These are phyloP conservation scores for Blastocladiella emersonii DNA, from an alignment of 371 early-diverging fungal genomes.

Conservation along the genomic window DNA sequence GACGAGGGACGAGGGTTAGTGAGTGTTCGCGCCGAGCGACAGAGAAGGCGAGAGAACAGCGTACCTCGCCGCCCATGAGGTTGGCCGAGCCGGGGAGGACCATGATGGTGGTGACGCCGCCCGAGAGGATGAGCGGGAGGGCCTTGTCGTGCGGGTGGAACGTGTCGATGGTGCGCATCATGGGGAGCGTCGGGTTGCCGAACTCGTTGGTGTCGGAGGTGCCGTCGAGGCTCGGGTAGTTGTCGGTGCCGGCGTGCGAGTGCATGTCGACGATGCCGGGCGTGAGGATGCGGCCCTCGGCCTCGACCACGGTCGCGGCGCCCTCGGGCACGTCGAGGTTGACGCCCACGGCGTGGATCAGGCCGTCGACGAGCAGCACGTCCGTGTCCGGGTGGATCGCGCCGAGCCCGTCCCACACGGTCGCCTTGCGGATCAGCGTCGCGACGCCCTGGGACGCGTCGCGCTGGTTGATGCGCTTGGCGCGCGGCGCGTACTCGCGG, in stretches of 20 bases:
- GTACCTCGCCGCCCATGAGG: slow-evolving; percentile 58
- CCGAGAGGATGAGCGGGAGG: slow-evolving; percentile 49
- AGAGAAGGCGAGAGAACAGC: neutral
- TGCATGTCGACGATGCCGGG: slow-evolving; percentile 77
- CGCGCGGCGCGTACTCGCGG: neutral
- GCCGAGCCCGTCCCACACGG: slow-evolving; percentile 38
- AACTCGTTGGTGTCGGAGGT: slow-evolving; percentile 54
- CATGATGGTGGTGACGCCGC: slow-evolving; percentile 63
- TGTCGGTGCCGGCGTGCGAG: slow-evolving; percentile 36
- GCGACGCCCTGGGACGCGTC: neutral
- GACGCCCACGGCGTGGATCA: slow-evolving; percentile 32
- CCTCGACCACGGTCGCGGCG: slow-evolving; percentile 32
- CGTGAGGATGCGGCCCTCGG: slow-evolving; percentile 50
- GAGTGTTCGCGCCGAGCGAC: neutral
- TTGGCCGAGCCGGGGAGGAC: slow-evolving; percentile 66
- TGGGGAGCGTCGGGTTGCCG: slow-evolving; percentile 46
- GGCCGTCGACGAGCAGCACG: slow-evolving; percentile 36
- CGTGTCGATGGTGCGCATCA: slow-evolving; percentile 43
- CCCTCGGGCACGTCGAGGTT: slow-evolving; percentile 11
- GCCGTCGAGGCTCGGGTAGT: slow-evolving; percentile 39
- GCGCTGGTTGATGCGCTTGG: neutral
- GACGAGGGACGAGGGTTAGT: no score
- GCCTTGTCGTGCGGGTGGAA: slow-evolving; percentile 49
- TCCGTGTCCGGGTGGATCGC: slow-evolving; percentile 28
- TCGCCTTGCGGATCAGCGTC: slow-evolving; percentile 21